Percentiles rank a stretch among this genome's conserved stretches.
phyloP scores from a whole-genome alignment of 2,329 filamentous ascomycete species.

The Ceratocystis ficicola region DNA sequence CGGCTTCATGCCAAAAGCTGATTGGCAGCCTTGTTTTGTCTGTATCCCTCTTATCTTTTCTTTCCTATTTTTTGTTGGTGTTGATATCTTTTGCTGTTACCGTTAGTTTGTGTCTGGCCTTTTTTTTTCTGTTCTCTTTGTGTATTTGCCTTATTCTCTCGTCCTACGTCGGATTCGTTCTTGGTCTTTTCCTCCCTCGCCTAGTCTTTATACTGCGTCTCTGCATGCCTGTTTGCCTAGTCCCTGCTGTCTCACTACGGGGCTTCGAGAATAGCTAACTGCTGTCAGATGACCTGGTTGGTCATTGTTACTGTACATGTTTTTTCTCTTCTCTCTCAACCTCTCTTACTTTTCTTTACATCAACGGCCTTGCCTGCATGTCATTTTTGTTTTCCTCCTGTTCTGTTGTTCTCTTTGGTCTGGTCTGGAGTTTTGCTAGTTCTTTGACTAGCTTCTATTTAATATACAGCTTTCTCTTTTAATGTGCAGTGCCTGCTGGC shows the following conservation, averaged over 20 bases:
- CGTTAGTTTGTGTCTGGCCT: neutral
- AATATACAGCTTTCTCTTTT: constrained; percentile 19
- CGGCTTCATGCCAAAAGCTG: neutral
- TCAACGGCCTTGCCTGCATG: neutral
- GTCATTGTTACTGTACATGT: constrained; percentile 13
- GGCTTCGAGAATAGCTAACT: neutral
- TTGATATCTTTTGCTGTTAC: constrained; percentile 15
- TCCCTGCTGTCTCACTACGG: neutral
- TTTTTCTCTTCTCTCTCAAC: neutral
- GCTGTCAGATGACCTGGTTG: neutral
- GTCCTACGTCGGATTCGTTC: constrained; percentile 1
- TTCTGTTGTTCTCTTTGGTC: constrained; percentile 12
- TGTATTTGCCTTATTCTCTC: constrained; percentile 5
- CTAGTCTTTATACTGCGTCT: neutral
- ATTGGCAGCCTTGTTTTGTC: neutral
- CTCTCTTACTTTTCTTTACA: neutral
- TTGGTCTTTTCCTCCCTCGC: neutral
- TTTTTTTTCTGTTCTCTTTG: constrained; percentile 15
- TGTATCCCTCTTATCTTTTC: constrained; percentile 4
- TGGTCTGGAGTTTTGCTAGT: constrained; percentile 22
- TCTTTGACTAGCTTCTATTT: constrained; percentile 20
- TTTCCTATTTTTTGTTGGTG: constrained; percentile 2
- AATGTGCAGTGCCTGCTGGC: neutral
- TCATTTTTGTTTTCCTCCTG: neutral
- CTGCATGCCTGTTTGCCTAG: too few relatives aligned